Evolutionary conservation across 75 land plant genomes (phyloP).

Genomic region (Pinus tabuliformis): DNA sequence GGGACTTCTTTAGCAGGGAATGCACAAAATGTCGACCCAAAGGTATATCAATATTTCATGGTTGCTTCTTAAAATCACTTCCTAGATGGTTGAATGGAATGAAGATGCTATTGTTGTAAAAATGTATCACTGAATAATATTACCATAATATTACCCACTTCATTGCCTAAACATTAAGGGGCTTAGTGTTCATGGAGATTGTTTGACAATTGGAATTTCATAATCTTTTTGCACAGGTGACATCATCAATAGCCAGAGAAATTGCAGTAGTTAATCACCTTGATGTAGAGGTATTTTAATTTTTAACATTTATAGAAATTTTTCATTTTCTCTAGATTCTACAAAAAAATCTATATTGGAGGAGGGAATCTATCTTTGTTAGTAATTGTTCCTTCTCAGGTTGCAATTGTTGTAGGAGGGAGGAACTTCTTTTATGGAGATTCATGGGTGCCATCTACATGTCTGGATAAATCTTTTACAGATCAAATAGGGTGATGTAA

Average conservation of each 20-base stretch:
- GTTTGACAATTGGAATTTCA: neutral
- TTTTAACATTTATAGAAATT: too few species aligned
- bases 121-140: neutral
- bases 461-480: slow-evolving; percentile 60
- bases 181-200: neutral
- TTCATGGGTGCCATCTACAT: slow-evolving; percentile 62
- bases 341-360: neutral
- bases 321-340: slow-evolving; percentile 5
- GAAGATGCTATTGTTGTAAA: neutral
- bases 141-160: too few species aligned
- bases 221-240: slow-evolving; percentile 32
- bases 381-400: slow-evolving; percentile 24
- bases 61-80: neutral
- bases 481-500: slow-evolving; percentile 75
- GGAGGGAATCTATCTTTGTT: slow-evolving; percentile 2
- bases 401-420: slow-evolving; percentile 82
- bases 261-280: slow-evolving; percentile 52
- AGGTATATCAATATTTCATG: too few species aligned
- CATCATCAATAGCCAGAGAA: slow-evolving; percentile 61
- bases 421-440: slow-evolving; percentile 80
- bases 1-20: too few species aligned
- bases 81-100: neutral
- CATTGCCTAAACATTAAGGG: neutral
- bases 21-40: too few species aligned
- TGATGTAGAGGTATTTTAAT: slow-evolving; percentile 61